A percentile compares a stretch with the other conserved stretches of the same genome.
These are phyloP conservation scores for Lactarius sanguifluus DNA, from an alignment of 768 basidiomycete genomes.

Conservation along the genomic window DNA sequence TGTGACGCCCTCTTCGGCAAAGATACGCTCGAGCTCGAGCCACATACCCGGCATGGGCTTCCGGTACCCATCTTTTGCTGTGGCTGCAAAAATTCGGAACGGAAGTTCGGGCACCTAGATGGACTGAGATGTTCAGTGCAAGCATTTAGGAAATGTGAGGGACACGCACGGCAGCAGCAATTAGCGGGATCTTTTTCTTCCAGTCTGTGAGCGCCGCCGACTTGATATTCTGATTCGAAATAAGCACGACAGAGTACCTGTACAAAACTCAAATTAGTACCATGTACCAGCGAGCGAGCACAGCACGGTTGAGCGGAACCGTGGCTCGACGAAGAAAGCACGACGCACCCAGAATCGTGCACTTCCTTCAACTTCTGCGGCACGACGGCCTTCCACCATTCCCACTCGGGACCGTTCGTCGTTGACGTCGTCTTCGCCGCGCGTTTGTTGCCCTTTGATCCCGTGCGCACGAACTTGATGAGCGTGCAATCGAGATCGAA, in stretches of 20 bases:
- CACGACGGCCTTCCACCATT: conserved; percentile 73
- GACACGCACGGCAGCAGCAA: conserved; percentile 58
- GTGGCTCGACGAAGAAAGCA: neutral
- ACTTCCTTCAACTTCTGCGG: conserved; percentile 61
- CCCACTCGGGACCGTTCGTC: conserved; percentile 50
- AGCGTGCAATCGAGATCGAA: conserved; percentile 90
- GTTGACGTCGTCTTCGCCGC: conserved; percentile 32
- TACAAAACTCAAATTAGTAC: neutral
- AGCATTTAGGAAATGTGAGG: neutral
- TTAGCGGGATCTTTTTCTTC: conserved; percentile 72
- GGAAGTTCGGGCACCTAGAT: conserved; percentile 68
- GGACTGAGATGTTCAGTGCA: neutral
- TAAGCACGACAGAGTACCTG: conserved; percentile 70
- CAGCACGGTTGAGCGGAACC: conserved; percentile 1
- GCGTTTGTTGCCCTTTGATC: conserved; percentile 22
- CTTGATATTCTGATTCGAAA: conserved; percentile 78
- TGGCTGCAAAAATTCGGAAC: conserved; percentile 77
- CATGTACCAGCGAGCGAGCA: neutral
- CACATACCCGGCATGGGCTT: conserved; percentile 92
- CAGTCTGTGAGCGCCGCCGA: conserved; percentile 53
- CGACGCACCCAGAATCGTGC: conserved; percentile 56
- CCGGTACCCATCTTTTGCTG: conserved; percentile 67
- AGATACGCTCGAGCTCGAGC: conserved; percentile 65
- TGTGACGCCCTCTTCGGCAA: conserved; percentile 51
- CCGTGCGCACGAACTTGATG: conserved; percentile 54